Conservation (phyloP, 2,329 filamentous ascomycete genomes). For the Akanthomyces dipterigenus region DNA sequence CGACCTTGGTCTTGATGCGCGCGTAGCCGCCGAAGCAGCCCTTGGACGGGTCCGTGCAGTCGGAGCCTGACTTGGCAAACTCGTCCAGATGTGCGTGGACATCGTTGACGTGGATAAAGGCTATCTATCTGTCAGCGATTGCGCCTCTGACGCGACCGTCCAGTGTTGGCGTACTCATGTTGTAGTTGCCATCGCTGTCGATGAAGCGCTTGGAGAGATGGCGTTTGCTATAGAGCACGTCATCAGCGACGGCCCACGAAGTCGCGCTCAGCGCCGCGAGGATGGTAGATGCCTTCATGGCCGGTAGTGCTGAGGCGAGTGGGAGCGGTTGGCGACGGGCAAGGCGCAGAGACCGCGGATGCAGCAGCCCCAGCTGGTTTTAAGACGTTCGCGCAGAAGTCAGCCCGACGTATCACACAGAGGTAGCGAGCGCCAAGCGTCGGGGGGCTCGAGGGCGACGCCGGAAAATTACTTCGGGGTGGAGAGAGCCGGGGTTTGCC, state of each 20-base stretch:
- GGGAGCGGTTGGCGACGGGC: too few relatives aligned
- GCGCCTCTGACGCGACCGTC: not conserved
- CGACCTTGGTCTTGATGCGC: constrained; percentile 54
- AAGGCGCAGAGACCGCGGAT: not conserved
- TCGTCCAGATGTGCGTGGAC: constrained; percentile 61
- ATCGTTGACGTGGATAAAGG: constrained; percentile 65
- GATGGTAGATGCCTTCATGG: constrained; percentile 18
- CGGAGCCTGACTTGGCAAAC: constrained; percentile 53
- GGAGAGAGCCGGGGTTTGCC: not conserved
- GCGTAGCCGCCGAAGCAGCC: constrained; percentile 61
- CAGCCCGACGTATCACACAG: not conserved
- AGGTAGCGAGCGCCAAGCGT: not conserved
- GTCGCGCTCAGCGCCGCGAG: constrained; percentile 24
- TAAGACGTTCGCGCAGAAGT: not conserved
- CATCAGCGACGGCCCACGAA: constrained; percentile 29
- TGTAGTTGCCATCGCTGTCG: constrained; percentile 43
- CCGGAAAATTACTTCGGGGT: not conserved
- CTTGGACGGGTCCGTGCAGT: constrained; percentile 48
- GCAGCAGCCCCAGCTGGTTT: not conserved
- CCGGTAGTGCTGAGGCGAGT: not conserved
- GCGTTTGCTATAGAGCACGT: constrained; percentile 43
- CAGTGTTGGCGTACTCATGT: constrained; percentile 35
- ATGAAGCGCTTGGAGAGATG: constrained; percentile 40
- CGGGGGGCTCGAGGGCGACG: not conserved
- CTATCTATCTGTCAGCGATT: constrained; percentile 17